Percentiles rank a stretch among this genome's conserved stretches.
phyloP scores from a whole-genome alignment of 2,329 filamentous ascomycete species.

The Apiospora arundinis region DNA sequence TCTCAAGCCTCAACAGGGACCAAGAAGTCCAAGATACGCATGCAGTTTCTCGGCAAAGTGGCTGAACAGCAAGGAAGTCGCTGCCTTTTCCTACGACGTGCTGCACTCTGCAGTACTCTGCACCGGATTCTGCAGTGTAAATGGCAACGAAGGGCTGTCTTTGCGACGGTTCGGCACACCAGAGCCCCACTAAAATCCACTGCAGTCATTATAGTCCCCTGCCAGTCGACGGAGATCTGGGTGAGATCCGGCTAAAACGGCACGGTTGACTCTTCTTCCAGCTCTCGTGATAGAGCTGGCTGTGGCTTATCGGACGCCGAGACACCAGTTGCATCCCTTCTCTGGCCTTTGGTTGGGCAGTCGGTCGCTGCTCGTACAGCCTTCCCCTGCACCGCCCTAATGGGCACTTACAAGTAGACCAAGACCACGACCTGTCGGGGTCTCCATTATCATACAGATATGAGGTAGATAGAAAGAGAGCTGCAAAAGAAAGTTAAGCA shows the following conservation, averaged over 20 bases:
- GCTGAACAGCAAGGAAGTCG: not conserved
- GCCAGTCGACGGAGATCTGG: slow-evolving; percentile 13
- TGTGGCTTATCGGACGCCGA: not conserved
- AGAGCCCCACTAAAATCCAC: not conserved
- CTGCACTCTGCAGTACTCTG: not conserved
- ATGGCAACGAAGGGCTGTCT: not conserved
- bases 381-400: slow-evolving; percentile 4
- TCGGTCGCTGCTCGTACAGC: not conserved
- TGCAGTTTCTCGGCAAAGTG: not conserved
- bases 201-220: slow-evolving; percentile 9
- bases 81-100: not conserved
- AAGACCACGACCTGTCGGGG: not conserved
- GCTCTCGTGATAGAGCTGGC: not conserved
- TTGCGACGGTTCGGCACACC: slow-evolving; percentile 1
- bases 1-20: not conserved
- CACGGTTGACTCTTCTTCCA: not conserved
- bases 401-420: not conserved
- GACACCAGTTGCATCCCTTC: not conserved
- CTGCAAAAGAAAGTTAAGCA: not conserved
- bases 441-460: not conserved
- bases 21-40: not conserved
- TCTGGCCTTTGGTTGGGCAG: not conserved
- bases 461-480: not conserved
- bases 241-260: slow-evolving; percentile 13
- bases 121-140: not conserved